Evolutionary conservation across 208 protist genomes (phyloP).

Genomic region (Leishmania major): DNA sequence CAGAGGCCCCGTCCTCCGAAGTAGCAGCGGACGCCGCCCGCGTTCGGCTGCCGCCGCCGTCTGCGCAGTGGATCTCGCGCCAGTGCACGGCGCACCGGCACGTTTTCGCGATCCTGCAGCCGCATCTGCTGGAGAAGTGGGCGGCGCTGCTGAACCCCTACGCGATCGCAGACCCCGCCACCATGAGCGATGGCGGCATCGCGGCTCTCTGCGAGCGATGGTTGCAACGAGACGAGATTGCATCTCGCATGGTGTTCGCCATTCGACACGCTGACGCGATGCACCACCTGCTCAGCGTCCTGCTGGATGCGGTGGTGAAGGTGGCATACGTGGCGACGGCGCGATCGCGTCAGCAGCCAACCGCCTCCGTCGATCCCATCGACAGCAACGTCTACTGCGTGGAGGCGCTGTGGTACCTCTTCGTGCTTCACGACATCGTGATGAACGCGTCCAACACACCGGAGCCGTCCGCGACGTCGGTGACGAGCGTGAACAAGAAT

Average conservation of each 20-base stretch:
- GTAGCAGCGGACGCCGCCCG: neutral
- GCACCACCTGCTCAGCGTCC: slow-evolving; percentile 64
- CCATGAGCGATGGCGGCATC: neutral
- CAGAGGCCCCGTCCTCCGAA: neutral
- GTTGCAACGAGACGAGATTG: slow-evolving; percentile 39
- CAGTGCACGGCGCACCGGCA: slow-evolving; percentile 44
- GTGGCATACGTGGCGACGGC: slow-evolving; percentile 51
- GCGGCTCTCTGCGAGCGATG: slow-evolving; percentile 13
- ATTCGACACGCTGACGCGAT: slow-evolving; percentile 62
- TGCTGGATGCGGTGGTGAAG: slow-evolving; percentile 67
- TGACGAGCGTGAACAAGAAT: slow-evolving; percentile 27
- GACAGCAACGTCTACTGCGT: slow-evolving; percentile 34
- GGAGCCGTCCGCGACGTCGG: neutral
- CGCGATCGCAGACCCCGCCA: slow-evolving; percentile 4
- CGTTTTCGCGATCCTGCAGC: slow-evolving; percentile 44
- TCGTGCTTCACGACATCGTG: slow-evolving; percentile 55
- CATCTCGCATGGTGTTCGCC: slow-evolving; percentile 66
- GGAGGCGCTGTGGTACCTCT: slow-evolving; percentile 46
- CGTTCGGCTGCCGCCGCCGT: slow-evolving; percentile 30
- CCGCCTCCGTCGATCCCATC: neutral
- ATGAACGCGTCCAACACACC: slow-evolving; percentile 35
- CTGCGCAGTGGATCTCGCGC: slow-evolving; percentile 58
- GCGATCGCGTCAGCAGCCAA: slow-evolving; percentile 4
- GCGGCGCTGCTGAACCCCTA: slow-evolving; percentile 22
- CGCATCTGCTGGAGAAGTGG: slow-evolving; percentile 17